Evolutionary conservation across 495 filamentous ascomycete genomes (phyloP), one percentile per base, ranked within the genome.

Genomic region (Trichoderma erinaceum): DNA sequence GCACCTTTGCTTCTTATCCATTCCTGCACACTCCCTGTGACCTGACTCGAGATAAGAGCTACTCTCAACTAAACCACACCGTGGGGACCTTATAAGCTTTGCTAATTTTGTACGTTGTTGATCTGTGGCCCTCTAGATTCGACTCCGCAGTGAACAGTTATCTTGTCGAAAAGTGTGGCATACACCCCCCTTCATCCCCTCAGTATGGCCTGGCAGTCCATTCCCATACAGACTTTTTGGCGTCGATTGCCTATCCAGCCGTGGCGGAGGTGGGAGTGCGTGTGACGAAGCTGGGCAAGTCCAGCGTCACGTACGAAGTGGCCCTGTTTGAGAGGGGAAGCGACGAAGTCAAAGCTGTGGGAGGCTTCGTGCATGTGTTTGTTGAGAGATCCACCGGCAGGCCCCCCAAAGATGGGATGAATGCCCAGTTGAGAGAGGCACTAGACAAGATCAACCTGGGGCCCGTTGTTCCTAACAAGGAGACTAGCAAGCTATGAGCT

Each of bases 101-200:
- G 27, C 56, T 61, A 21, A 61, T 21, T 61, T 16, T 23, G 3
- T 61, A 7, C 56, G 16, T 4, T 11, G 2, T 35, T 7, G 27
- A 32, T 61, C 56, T 61, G 56, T 13, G 12, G 56, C 25, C 15
- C 29, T 4, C 43, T 41, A 82, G 79, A 32, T 88, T 88, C 78
- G 94, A 99, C 80, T 92, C 91, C 6, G 87, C 97, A 70, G 88
- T 96, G 72, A 99, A 97, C 79, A 82, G 87, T 56, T 99, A 95
- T 75, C 85, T 99, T 6, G 92, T 96, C 67, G 80, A 88, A 43
- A 78, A 91, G 68, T 97, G 92, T 75, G 86, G 84, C 25, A 85
- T 95, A 69, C 80, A 89, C 66, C 95, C 93, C 2, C 83, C 87
- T 2, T 82, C 81, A 0, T 89, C 87, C 38, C 77, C 82, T 32